These are phyloP conservation scores for Sclerotiophoma versabilis DNA, from an alignment of 2,329 filamentous ascomycete species.

Conservation along the genomic window DNA sequence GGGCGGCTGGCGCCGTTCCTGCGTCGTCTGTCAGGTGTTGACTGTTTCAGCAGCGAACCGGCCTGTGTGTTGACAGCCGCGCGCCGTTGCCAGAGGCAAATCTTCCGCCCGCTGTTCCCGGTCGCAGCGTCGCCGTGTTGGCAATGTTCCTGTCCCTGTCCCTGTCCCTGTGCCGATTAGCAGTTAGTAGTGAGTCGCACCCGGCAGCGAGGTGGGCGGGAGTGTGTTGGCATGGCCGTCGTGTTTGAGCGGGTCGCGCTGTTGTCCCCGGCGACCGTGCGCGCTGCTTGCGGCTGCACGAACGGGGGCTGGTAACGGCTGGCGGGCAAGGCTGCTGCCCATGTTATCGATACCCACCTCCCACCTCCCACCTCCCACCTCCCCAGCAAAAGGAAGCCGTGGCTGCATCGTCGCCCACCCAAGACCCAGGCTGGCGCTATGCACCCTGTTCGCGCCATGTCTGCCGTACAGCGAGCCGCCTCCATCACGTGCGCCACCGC, in stretches of 20 bases:
- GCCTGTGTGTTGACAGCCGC: constrained; percentile 33
- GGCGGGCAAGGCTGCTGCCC: not conserved
- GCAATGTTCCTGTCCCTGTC: constrained; percentile 7
- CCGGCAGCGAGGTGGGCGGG: constrained; percentile 28
- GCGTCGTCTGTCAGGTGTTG: constrained; percentile 25
- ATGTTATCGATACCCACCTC: not conserved
- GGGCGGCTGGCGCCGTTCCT: too few relatives aligned
- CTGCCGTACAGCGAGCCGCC: not conserved
- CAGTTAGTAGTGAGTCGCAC: constrained; percentile 32
- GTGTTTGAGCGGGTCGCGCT: constrained; percentile 24
- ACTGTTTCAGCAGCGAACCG: constrained; percentile 34
- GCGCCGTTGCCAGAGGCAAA: constrained; percentile 31
- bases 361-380: too few relatives aligned
- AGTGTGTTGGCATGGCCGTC: constrained; percentile 30
- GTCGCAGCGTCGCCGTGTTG: constrained; percentile 14
- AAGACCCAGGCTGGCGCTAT: too few relatives aligned
- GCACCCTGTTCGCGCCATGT: too few relatives aligned
- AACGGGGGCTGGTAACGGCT: not conserved
- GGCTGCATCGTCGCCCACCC: too few relatives aligned
- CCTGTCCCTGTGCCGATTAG: constrained; percentile 45
- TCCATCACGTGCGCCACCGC: not conserved
- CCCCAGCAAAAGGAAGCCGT: too few relatives aligned
- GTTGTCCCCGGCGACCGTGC: constrained; percentile 19
- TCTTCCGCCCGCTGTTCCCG: constrained; percentile 23
- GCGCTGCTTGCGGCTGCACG: constrained; percentile 7